These are phyloP conservation scores for Aspergillus baeticus DNA, from an alignment of 495 filamentous ascomycete genomes.

Conservation along the genomic window DNA sequence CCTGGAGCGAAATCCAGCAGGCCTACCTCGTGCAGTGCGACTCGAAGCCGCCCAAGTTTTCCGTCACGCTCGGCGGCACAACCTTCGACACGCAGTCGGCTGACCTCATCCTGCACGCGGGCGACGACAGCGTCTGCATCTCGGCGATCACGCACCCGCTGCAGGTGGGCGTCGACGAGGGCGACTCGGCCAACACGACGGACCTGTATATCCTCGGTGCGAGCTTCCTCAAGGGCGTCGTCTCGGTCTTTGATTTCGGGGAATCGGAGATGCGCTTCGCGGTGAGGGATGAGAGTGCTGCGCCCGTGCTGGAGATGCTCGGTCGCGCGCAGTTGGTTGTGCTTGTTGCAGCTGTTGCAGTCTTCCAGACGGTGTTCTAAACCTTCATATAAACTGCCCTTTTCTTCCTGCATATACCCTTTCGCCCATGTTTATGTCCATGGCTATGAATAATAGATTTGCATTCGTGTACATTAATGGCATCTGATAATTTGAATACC, in stretches of 20 bases:
- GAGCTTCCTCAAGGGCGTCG: constrained; percentile 75
- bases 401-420: too few species aligned
- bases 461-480: too few species aligned
- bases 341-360: too few species aligned
- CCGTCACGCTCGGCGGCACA: constrained; percentile 45
- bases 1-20: constrained; percentile 39
- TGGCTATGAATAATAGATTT: too few species aligned
- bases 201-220: constrained; percentile 62
- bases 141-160: constrained; percentile 7
- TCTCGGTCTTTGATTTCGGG: constrained; percentile 63
- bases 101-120: constrained; percentile 51
- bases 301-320: too few species aligned
- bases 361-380: too few species aligned
- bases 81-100: constrained; percentile 46
- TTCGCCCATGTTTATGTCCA: too few species aligned
- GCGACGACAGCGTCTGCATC: not conserved
- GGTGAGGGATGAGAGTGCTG: not conserved
- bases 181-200: constrained; percentile 28
- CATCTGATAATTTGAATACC: too few species aligned
- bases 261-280: constrained; percentile 52
- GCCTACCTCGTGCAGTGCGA: constrained; percentile 63
- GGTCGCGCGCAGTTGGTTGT: too few species aligned
- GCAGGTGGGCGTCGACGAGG: constrained; percentile 20
- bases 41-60: constrained; percentile 49
- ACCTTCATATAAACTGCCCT: too few species aligned